Conservation (phyloP, 139 green algal genomes). For the Volvox africanus region DNA sequence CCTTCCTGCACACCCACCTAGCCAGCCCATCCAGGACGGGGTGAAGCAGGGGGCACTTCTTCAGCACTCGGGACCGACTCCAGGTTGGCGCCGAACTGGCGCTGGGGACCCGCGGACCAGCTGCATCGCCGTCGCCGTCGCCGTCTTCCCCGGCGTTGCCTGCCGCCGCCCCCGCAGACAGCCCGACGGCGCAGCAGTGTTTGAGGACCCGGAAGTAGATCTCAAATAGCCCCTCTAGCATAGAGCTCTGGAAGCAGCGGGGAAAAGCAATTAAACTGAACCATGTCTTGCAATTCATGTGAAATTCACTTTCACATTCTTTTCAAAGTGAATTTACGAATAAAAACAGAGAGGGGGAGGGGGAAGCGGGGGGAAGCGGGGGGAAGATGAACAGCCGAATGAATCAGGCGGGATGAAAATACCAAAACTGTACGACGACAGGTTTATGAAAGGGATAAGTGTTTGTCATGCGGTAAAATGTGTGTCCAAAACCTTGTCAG, state of each 20-base stretch:
- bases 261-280: not conserved
- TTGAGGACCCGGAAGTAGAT: constrained; percentile 86
- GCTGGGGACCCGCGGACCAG: not conserved
- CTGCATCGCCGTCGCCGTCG: not conserved
- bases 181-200: constrained; percentile 60
- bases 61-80: constrained; percentile 29
- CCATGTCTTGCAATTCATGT: too few species aligned
- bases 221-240: constrained; percentile 86
- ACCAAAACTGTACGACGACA: too few species aligned
- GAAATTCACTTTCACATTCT: too few species aligned
- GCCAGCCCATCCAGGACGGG: constrained; percentile 74
- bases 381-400: too few species aligned
- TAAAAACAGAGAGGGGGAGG: too few species aligned
- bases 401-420: too few species aligned
- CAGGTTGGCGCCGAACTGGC: not conserved
- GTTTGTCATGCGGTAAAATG: too few species aligned
- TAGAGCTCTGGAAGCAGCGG: constrained; percentile 55
- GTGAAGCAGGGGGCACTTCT: constrained; percentile 81
- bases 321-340: too few species aligned
- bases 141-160: not conserved
- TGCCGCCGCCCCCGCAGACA: not conserved
- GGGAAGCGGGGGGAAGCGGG: too few species aligned
- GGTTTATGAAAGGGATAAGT: too few species aligned
- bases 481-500: too few species aligned
- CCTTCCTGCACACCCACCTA: not conserved